phyloP scores from a whole-genome alignment of 2,329 filamentous ascomycete genomes.

The Xylaria multiplex region DNA sequence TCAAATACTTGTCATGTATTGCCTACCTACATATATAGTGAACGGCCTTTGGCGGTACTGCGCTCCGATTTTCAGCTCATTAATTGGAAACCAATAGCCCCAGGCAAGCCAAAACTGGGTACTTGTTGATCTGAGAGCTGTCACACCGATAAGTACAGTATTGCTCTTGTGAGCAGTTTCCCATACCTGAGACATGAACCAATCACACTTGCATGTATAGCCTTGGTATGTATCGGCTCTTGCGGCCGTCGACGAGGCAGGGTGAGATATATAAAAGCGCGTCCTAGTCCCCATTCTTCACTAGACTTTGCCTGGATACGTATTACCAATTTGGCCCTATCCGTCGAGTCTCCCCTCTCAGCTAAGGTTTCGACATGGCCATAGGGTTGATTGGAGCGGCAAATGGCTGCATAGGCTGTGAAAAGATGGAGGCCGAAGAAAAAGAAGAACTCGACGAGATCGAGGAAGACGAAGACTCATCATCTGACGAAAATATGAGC shows the following conservation, averaged over 20 bases:
- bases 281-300: conserved; percentile 7
- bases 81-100: conserved; percentile 7
- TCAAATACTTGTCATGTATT: background rate
- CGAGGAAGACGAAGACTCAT: conserved; percentile 1
- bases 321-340: background rate
- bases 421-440: conserved; percentile 44
- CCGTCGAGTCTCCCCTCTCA: background rate
- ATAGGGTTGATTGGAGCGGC: conserved; percentile 28
- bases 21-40: background rate
- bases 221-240: conserved; percentile 23
- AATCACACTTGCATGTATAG: conserved; percentile 31
- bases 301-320: conserved; percentile 6
- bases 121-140: conserved; percentile 14
- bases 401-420: conserved; percentile 41
- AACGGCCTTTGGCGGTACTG: background rate
- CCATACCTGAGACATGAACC: conserved; percentile 30
- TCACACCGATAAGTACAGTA: conserved; percentile 22
- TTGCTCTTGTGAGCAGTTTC: conserved; percentile 28
- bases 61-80: conserved; percentile 18
- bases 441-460: conserved; percentile 21
- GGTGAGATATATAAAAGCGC: conserved; percentile 27
- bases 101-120: conserved; percentile 8
- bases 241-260: conserved; percentile 18
- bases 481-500: background rate
- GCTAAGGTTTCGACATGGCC: conserved; percentile 37